Percentiles rank a stretch among this genome's conserved stretches.
These are phyloP conservation scores for Elongisporangium anandrum DNA, from an alignment of 352 stramenopile species.

Conservation along the genomic window DNA sequence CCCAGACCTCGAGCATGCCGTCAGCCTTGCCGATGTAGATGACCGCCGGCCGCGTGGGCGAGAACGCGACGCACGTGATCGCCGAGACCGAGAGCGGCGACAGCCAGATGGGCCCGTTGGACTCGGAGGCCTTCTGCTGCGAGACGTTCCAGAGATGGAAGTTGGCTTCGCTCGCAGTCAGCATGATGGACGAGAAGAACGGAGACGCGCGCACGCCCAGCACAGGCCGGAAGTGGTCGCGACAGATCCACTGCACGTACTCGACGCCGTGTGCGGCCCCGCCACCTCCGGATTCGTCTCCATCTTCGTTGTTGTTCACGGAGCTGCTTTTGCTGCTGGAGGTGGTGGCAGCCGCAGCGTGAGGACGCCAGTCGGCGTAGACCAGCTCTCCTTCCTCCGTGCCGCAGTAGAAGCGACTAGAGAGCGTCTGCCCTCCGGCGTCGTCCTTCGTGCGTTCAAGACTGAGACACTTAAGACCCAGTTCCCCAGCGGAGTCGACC, in stretches of 20 bases:
- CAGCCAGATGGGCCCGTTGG: constrained; percentile 79
- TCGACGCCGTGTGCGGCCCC: constrained; percentile 61
- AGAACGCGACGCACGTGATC: constrained; percentile 86
- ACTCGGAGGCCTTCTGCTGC: constrained; percentile 29
- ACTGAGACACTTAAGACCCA: constrained; percentile 61
- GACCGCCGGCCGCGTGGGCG: constrained; percentile 82
- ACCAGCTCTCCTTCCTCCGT: constrained; percentile 90
- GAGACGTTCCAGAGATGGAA: constrained; percentile 92
- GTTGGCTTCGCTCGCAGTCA: constrained; percentile 86
- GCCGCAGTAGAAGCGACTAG: constrained; percentile 75
- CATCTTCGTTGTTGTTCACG: constrained; percentile 13
- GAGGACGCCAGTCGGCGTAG: constrained; percentile 85
- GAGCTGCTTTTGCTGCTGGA: constrained; percentile 11
- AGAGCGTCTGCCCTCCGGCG: constrained; percentile 16
- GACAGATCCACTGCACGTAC: constrained; percentile 89
- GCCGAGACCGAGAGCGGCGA: constrained; percentile 75
- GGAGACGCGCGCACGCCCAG: constrained; percentile 80
- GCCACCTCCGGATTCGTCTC: constrained; percentile 28
- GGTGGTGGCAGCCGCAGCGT: constrained; percentile 23
- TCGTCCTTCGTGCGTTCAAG: constrained; percentile 67
- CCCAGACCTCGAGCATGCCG: constrained; percentile 91
- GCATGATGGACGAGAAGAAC: constrained; percentile 89
- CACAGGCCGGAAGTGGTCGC: constrained; percentile 85
- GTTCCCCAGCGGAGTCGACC: constrained; percentile 60
- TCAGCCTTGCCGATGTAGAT: constrained; percentile 88